phyloP scores from a whole-genome alignment of 495 filamentous ascomycete species.

The Cryomyces antarcticus region DNA sequence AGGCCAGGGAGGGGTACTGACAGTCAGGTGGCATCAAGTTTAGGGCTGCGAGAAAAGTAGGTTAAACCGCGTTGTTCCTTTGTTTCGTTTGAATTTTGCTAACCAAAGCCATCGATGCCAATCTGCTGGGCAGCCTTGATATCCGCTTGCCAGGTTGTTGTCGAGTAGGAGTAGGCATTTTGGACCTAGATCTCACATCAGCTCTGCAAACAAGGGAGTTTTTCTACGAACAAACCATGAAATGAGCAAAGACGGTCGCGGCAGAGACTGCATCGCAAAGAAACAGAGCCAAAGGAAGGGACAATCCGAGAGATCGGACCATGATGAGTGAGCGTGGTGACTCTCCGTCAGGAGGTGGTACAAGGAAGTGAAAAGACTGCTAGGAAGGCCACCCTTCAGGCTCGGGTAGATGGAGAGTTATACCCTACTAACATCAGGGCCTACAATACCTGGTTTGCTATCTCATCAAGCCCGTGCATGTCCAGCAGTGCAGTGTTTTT shows the following conservation, averaged over 20 bases:
- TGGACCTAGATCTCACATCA: slow-evolving; percentile 1
- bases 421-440: no score
- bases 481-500: no score
- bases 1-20: not conserved
- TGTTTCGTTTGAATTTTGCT: no score
- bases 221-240: slow-evolving; percentile 6
- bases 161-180: slow-evolving; percentile 7
- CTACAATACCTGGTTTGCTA: no score
- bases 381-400: no score
- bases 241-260: slow-evolving; percentile 9
- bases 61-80: not conserved
- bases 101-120: slow-evolving; percentile 9
- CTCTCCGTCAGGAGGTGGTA: no score
- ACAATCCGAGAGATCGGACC: no score
- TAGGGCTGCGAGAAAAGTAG: not conserved
- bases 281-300: not conserved
- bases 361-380: no score
- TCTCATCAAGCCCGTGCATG: no score
- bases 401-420: no score
- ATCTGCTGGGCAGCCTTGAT: slow-evolving; percentile 6
- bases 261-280: slow-evolving; percentile 1
- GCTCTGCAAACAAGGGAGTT: not conserved
- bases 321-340: no score
- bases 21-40: slow-evolving; percentile 1
- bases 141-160: slow-evolving; percentile 6